Conservation (phyloP, 1,139 yeast species). For the Wickerhamomyces sp. region DNA sequence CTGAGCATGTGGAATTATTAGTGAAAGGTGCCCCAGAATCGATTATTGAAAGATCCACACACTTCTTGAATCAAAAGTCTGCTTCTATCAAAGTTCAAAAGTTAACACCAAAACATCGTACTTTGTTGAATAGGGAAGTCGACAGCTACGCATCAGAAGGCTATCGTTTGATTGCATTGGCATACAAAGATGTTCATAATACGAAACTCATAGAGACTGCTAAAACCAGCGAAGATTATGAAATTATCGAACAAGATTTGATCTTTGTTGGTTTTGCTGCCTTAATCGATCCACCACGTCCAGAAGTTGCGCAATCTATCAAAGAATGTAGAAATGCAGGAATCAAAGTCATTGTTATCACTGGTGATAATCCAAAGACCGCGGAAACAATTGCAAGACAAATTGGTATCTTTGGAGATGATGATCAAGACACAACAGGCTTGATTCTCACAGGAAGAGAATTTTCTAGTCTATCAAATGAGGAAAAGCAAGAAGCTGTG, state of each 20-base stretch:
- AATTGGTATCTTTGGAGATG: slow-evolving; percentile 45
- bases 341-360: slow-evolving; percentile 48
- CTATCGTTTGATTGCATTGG: slow-evolving; percentile 71
- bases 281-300: slow-evolving; percentile 52
- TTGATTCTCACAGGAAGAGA: slow-evolving; percentile 48
- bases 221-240: slow-evolving; percentile 39
- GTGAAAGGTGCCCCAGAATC: slow-evolving; percentile 55
- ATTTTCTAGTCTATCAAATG: slow-evolving; percentile 48
- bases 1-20: slow-evolving; percentile 26
- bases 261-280: slow-evolving; percentile 48
- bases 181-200: slow-evolving; percentile 33
- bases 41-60: slow-evolving; percentile 36
- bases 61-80: slow-evolving; percentile 29
- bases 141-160: slow-evolving; percentile 62
- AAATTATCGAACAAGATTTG: slow-evolving; percentile 47
- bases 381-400: slow-evolving; percentile 50
- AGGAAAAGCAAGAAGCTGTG: slow-evolving; percentile 58
- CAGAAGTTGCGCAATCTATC: slow-evolving; percentile 43
- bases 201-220: slow-evolving; percentile 23
- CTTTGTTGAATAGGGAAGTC: slow-evolving; percentile 27
- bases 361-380: slow-evolving; percentile 52
- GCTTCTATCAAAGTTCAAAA: slow-evolving; percentile 26
- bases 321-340: slow-evolving; percentile 47
- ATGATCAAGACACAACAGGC: slow-evolving; percentile 37
- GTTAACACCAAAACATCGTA: slow-evolving; percentile 16